phyloP scores from a whole-genome alignment of 2,329 filamentous ascomycete genomes.

The Plectosphaerella sp. region DNA sequence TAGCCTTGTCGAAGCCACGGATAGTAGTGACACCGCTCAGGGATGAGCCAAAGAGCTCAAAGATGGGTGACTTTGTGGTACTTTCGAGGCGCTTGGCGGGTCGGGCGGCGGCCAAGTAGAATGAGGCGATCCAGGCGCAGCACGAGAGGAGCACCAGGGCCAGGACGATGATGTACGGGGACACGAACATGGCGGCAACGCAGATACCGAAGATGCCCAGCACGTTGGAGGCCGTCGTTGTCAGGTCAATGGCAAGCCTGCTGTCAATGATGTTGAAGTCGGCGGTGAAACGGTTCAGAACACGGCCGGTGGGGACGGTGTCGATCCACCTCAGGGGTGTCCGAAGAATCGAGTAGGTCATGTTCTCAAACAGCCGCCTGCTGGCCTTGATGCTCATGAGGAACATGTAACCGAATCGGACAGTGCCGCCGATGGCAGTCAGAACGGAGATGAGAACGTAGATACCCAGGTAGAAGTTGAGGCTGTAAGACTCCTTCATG shows the following conservation, averaged over 20 bases:
- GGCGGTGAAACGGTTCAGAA: conserved; percentile 73
- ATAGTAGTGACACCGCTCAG: conserved; percentile 72
- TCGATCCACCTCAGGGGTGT: conserved; percentile 77
- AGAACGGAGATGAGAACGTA: conserved; percentile 59
- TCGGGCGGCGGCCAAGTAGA: conserved; percentile 66
- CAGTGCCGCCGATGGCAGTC: conserved; percentile 54
- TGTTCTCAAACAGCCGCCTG: conserved; percentile 60
- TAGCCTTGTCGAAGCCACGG: conserved; percentile 66
- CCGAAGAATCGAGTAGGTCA: conserved; percentile 63
- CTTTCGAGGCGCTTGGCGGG: conserved; percentile 76
- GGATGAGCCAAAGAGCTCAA: conserved; percentile 72
- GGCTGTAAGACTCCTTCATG: conserved; percentile 15
- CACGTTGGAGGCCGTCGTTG: conserved; percentile 53
- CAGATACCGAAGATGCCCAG: conserved; percentile 63
- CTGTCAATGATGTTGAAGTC: conserved; percentile 74
- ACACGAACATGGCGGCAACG: conserved; percentile 63
- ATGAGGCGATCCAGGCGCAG: conserved; percentile 52
- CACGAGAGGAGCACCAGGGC: conserved; percentile 53
- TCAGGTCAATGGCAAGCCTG: conserved; percentile 58
- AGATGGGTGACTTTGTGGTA: conserved; percentile 72
- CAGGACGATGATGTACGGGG: conserved; percentile 59
- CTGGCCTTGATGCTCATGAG: conserved; percentile 64
- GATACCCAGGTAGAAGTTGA: conserved; percentile 63
- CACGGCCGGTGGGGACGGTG: conserved; percentile 70
- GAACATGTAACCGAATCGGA: conserved; percentile 61